Evolutionary conservation across 2,329 filamentous ascomycete species (phyloP).

Genomic region (Pseudomassariella vexata): DNA sequence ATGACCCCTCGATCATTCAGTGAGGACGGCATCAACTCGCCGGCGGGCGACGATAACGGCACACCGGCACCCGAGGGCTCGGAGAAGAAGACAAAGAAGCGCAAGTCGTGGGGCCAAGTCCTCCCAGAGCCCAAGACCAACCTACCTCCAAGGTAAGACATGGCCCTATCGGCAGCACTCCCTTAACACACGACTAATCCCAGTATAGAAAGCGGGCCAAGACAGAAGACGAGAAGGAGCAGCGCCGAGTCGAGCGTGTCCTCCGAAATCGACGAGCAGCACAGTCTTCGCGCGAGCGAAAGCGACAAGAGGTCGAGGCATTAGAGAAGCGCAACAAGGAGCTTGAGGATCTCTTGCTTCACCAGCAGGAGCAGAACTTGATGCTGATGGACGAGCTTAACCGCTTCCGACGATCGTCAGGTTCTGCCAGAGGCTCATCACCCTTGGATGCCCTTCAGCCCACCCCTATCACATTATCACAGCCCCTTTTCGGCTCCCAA

Average conservation of each 20-base stretch:
- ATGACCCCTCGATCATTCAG: conserved; percentile 40
- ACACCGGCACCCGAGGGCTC: conserved; percentile 27
- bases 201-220: conserved; percentile 80
- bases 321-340: conserved; percentile 71
- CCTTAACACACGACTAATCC: conserved; percentile 21
- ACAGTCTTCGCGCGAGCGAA: conserved; percentile 92
- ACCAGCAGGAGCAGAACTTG: conserved; percentile 50
- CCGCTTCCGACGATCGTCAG: conserved; percentile 38
- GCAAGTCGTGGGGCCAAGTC: conserved; percentile 98
- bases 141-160: conserved; percentile 73
- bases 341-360: conserved; percentile 57
- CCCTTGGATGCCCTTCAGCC: conserved; percentile 36
- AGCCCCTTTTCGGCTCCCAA: conserved; percentile 47
- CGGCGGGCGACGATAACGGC: conserved; percentile 11
- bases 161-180: conserved; percentile 3
- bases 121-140: conserved; percentile 95
- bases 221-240: conserved; percentile 98
- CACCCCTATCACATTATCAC: conserved; percentile 51
- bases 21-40: conserved; percentile 23
- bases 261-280: conserved; percentile 93
- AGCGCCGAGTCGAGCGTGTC: conserved; percentile 93
- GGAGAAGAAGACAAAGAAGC: conserved; percentile 81
- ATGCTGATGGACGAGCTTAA: conserved; percentile 44
- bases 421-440: conserved; percentile 33
- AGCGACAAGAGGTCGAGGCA: conserved; percentile 81